Percentiles rank a stretch among this genome's conserved stretches.
Evolutionary conservation across 495 filamentous ascomycete species (phyloP).

Genomic region (Penicillium samsonianum): DNA sequence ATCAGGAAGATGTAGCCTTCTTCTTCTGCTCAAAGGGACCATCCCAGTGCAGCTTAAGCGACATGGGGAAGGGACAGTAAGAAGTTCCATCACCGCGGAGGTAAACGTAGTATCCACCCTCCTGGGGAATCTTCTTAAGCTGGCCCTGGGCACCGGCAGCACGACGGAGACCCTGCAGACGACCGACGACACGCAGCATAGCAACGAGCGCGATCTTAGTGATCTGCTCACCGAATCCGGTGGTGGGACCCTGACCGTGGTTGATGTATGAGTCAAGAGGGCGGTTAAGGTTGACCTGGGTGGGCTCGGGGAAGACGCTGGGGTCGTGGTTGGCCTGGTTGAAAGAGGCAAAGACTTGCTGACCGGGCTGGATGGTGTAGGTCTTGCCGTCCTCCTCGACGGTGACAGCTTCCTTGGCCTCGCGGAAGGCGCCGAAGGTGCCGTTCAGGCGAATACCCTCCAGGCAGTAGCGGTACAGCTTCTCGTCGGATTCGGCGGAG

Average conservation of each 20-base stretch:
- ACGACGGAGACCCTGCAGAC: conserved; percentile 62
- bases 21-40: conserved; percentile 19
- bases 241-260: conserved; percentile 62
- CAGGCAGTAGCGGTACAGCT: conserved; percentile 51
- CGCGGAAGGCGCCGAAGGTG: conserved; percentile 59
- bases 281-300: conserved; percentile 64
- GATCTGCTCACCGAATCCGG: conserved; percentile 61
- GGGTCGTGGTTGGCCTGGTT: conserved; percentile 58
- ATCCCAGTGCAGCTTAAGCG: conserved; percentile 37
- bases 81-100: conserved; percentile 73
- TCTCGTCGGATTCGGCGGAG: conserved; percentile 49
- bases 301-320: conserved; percentile 66
- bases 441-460: conserved; percentile 63
- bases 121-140: conserved; percentile 67
- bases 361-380: conserved; percentile 52
- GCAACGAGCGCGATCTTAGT: conserved; percentile 64
- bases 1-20: conserved; percentile 5
- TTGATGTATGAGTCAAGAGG: conserved; percentile 69
- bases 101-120: conserved; percentile 65
- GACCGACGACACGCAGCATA: conserved; percentile 61
- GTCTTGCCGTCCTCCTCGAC: conserved; percentile 54
- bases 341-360: conserved; percentile 52
- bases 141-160: conserved; percentile 68
- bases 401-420: conserved; percentile 41
- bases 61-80: conserved; percentile 73